Evolutionary conservation across 1,284 basidiomycete species (phyloP), one percentile per base, ranked within the genome.

Genomic region (Cutaneotrichosporon sp.): DNA sequence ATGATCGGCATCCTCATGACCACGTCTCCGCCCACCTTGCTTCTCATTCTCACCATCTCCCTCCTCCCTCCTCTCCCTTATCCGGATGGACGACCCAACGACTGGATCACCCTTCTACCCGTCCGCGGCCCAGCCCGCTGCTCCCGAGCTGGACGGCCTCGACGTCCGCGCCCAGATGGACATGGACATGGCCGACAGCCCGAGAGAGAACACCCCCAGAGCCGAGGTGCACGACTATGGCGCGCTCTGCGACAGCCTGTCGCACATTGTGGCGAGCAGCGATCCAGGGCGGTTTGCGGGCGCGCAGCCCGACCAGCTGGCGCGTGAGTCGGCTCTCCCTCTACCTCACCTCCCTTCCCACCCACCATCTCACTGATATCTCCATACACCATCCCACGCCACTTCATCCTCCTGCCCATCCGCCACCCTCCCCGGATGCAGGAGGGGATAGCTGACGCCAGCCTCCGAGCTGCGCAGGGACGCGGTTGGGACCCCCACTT

Each of bases 321-420:
- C 72, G 59, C 70, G 73, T 73, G 36, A 54, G 72, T 69, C 16
- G n/a, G n/a, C n/a, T n/a, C n/a, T n/a, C n/a, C n/a, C n/a, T n/a
- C n/a, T n/a, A n/a, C n/a, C n/a, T n/a, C n/a, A n/a, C n/a, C n/a
- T 36, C 16, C 18, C 38, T 42, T 18, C 38, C 18, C 18, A 2
- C 18, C 38, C 38, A n/a, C n/a, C n/a, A n/a, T n/a, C n/a, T n/a
- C n/a, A n/a, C n/a, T n/a, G n/a, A n/a, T n/a, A n/a, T n/a, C n/a
- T n/a, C n/a, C n/a, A n/a, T n/a, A n/a, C n/a, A n/a, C n/a, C n/a
- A n/a, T n/a, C n/a, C n/a, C n/a, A n/a, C n/a, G n/a, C n/a, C n/a
- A n/a, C n/a, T n/a, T n/a, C n/a, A n/a, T n/a, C n/a, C n/a, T n/a
- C n/a, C n/a, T n/a, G n/a, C 18, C 38, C 34, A 3, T 36, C 13